These are phyloP conservation scores for Pythium scleroteichum DNA, from an alignment of 352 stramenopile genomes.

Conservation along the genomic window DNA sequence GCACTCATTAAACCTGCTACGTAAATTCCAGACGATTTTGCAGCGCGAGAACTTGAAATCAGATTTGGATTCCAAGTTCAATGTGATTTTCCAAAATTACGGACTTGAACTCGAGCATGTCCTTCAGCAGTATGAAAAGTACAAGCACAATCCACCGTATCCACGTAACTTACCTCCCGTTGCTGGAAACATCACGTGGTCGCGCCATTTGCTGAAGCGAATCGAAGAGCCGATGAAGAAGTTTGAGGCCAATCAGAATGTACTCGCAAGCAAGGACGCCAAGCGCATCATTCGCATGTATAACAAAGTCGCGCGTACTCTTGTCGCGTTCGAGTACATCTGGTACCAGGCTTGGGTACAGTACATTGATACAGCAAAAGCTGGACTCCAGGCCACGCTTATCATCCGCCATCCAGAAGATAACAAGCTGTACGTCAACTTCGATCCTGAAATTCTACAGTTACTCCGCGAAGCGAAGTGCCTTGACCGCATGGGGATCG, in stretches of 20 bases:
- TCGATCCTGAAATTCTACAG: conserved; percentile 98
- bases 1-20: conserved; percentile 95
- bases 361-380: conserved; percentile 97
- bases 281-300: conserved; percentile 99
- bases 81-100: conserved; percentile 99
- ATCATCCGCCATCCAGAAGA: conserved; percentile 99
- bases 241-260: conserved; percentile 98
- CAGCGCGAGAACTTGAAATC: conserved; percentile 98
- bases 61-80: conserved; percentile 98
- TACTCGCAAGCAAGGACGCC: conserved; percentile 96
- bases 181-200: conserved; percentile 98
- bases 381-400: conserved; percentile 96
- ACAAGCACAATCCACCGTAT: conserved; percentile 97
- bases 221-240: conserved; percentile 99
- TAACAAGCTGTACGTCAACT: conserved; percentile 99
- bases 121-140: conserved; percentile 98
- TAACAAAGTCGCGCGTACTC: conserved; percentile 98
- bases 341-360: conserved; percentile 99
- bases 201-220: conserved; percentile 95
- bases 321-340: conserved; percentile 99
- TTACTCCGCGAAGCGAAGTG: conserved; percentile 97
- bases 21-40: conserved; percentile 98
- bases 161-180: conserved; percentile 96
- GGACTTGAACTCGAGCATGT: conserved; percentile 97
- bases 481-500: conserved; percentile 97